These are phyloP conservation scores for Eucalyptus coolabah DNA, from an alignment of 345 rosid species.

Conservation along the genomic window DNA sequence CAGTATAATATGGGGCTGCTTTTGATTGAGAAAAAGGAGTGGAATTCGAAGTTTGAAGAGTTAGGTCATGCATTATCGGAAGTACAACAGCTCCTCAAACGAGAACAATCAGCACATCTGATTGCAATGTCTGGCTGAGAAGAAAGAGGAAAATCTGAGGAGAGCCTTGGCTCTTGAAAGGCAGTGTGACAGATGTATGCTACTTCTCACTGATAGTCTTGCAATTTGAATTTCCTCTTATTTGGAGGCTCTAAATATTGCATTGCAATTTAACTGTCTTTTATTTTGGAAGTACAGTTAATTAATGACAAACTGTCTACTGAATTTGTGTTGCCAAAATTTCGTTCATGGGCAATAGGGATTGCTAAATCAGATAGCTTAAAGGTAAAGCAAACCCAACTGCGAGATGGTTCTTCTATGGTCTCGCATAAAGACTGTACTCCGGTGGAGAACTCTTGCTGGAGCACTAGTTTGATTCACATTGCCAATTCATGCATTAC, in stretches of 20 bases:
- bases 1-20: constrained; percentile 90
- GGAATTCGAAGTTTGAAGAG: constrained; percentile 35
- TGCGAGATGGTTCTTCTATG: neutral
- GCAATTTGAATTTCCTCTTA: neutral
- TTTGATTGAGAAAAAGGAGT: constrained; percentile 74
- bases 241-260: neutral
- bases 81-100: constrained; percentile 55
- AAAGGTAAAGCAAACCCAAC: neutral
- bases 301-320: neutral
- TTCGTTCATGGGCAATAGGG: neutral
- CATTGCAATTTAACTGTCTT: neutral
- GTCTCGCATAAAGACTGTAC: neutral
- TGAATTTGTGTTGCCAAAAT: neutral
- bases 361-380: neutral
- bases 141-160: constrained; percentile 55
- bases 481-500: neutral
- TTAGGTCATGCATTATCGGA: constrained; percentile 48
- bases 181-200: constrained; percentile 60
- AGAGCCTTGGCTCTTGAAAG: constrained; percentile 46
- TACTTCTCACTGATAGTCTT: neutral
- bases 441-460: neutral
- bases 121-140: constrained; percentile 61
- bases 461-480: neutral
- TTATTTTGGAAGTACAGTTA: neutral
- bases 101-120: constrained; percentile 48